Evolutionary conservation across 1,139 yeast genomes (phyloP), one percentile per base, ranked within the genome.

Genomic region (Geotrichum reessii): DNA sequence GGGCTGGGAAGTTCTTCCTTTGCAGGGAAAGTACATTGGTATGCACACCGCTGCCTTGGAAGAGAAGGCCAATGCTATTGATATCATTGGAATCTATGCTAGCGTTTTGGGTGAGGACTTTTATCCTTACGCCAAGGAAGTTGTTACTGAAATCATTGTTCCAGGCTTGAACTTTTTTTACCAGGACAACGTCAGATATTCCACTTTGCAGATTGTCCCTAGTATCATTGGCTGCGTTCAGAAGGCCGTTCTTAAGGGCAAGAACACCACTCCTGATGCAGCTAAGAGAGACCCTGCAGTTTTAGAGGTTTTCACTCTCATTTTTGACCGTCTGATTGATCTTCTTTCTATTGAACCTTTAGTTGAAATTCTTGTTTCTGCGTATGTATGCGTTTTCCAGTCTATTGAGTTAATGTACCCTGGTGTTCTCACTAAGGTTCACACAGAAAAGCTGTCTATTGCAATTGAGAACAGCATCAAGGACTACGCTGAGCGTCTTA

Each of bases 1-100:
- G 55, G 97, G 92, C 63, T 93, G 97, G 95, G 99, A 93, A 69
- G 95, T 93, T 53, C 86, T 93, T 59, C 92, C 90, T 65, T 77
- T 91, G 47, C 85, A 92, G 31, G 99, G 99, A 57, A 92, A 90
- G 71, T 92, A 88, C 69, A 85, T 95, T 69, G 99, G 98, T 25
- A 91, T 93, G 57, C 96, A 92, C 71, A 90, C 97, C 3, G 90
- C 97, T 19, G 79, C 89, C 22, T 78, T 93, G 63, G 99, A 93
- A 69, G 98, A 92, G 65, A 93, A 95, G 74, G 92, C 90, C 8
- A 80, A 86, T 46, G 98, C 99, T 3, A 86, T 93, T 78, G 97
- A 93, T 69, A 78, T 93, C 61, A 78, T 93, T 60, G 83, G 91
- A 65, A 82, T 87, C n/a, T 93, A 95, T 70, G 96, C 97, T 12